Evolutionary conservation across 2,329 filamentous ascomycete genomes (phyloP).

Genomic region (Cladophialophora exuberans): DNA sequence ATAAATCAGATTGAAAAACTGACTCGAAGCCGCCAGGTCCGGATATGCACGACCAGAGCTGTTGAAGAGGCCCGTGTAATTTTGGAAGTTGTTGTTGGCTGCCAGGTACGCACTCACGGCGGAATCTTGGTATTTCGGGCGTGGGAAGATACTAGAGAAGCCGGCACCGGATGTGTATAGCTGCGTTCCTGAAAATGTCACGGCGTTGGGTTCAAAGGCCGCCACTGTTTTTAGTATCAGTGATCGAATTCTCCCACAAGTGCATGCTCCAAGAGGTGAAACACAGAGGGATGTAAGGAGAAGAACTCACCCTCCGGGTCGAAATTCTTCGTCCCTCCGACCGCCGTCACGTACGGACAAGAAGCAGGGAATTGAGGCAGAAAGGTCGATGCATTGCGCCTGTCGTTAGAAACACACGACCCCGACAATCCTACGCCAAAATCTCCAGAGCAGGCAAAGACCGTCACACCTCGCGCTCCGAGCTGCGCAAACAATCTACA

Average conservation of each 20-base stretch:
- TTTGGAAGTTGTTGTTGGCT: background rate
- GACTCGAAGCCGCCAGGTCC: background rate
- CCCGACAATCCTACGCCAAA: background rate
- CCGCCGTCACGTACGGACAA: background rate
- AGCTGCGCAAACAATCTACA: background rate
- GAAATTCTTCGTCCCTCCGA: background rate
- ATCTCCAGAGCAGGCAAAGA: background rate
- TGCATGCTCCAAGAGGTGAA: too few relatives aligned
- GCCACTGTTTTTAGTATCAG: too few relatives aligned
- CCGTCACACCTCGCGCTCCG: background rate
- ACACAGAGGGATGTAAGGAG: too few relatives aligned
- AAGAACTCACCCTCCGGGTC: background rate
- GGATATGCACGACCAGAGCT: background rate
- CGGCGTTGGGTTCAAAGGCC: too few relatives aligned
- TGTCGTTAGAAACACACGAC: background rate
- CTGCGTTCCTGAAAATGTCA: too few relatives aligned
- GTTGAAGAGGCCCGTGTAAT: background rate
- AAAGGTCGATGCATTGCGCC: background rate
- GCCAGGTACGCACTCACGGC: background rate
- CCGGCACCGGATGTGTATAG: too few relatives aligned
- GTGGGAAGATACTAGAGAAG: background rate
- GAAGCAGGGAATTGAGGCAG: background rate
- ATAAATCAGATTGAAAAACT: background rate
- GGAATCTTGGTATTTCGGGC: background rate
- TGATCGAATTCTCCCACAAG: too few relatives aligned